phyloP scores from a whole-genome alignment of 768 basidiomycete genomes.

The Kwoniella sp. region DNA sequence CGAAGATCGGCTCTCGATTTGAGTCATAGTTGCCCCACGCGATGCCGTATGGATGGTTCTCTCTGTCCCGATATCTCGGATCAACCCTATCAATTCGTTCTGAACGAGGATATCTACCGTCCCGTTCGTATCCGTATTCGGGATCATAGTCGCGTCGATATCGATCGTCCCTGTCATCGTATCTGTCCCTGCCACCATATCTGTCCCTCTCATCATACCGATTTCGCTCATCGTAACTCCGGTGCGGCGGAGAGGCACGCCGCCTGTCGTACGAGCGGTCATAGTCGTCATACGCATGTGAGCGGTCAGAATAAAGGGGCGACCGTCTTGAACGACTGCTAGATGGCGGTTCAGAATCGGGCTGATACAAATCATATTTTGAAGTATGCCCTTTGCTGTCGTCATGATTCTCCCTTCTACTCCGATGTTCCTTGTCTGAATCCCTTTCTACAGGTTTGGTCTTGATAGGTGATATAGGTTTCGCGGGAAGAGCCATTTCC shows the following conservation, averaged over 20 bases:
- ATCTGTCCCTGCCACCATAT: background rate
- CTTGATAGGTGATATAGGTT: background rate
- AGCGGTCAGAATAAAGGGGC: background rate
- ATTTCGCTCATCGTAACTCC: background rate
- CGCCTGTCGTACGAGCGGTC: background rate
- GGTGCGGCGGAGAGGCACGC: background rate
- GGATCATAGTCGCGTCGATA: background rate
- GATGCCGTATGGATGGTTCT: background rate
- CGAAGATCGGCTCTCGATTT: constrained; percentile 1
- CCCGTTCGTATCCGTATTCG: background rate
- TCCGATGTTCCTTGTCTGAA: background rate
- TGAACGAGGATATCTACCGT: background rate
- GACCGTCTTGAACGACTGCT: background rate
- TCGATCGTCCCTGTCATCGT: constrained; percentile 6
- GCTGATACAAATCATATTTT: constrained; percentile 1
- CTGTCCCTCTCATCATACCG: constrained; percentile 15
- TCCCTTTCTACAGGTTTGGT: background rate
- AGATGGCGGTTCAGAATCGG: background rate
- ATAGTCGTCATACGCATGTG: background rate
- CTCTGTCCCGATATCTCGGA: background rate
- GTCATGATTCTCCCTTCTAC: background rate
- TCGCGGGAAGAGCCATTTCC: background rate
- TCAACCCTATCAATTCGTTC: background rate
- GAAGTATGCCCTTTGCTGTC: background rate
- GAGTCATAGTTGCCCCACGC: background rate